A percentile compares a stretch with the other conserved stretches of the same genome.
phyloP scores from a whole-genome alignment of 129 eudicot genomes.

The Chrysanthemum lavandulifolium region DNA sequence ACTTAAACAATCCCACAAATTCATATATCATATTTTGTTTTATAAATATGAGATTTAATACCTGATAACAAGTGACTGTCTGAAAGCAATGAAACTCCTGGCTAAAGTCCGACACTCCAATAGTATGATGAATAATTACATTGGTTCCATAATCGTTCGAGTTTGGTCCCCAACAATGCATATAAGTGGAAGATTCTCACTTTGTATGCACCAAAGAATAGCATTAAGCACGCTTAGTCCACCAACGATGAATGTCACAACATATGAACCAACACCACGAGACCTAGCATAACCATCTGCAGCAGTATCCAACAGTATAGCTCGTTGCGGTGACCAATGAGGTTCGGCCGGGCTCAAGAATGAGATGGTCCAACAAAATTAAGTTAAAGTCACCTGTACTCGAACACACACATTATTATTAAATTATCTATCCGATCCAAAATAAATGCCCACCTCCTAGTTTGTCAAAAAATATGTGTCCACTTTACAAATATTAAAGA shows the following conservation, averaged over 20 bases:
- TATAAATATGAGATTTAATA: background rate
- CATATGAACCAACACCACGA: constrained; percentile 79
- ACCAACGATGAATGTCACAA: constrained; percentile 72
- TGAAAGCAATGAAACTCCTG: constrained; percentile 60
- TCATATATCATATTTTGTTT: background rate
- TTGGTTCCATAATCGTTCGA: constrained; percentile 49
- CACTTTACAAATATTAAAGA: no score
- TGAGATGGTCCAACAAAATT: constrained; percentile 58
- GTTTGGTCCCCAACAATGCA: constrained; percentile 87
- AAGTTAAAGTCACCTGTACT: constrained; percentile 58
- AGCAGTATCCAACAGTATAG: constrained; percentile 79
- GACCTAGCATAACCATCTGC: constrained; percentile 76
- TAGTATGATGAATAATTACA: constrained; percentile 47
- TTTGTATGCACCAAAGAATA: constrained; percentile 8
- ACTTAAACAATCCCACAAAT: background rate
- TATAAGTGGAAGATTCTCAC: constrained; percentile 53
- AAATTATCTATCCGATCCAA: no score
- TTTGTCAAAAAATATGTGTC: no score
- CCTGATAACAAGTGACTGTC: constrained; percentile 44
- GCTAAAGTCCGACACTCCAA: constrained; percentile 65
- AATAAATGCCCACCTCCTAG: no score
- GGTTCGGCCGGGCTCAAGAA: constrained; percentile 68
- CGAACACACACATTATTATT: no score
- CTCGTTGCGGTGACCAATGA: constrained; percentile 70
- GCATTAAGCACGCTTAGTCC: constrained; percentile 73